These are phyloP conservation scores for Proliferodiscus dingleyae DNA, from an alignment of 2,329 filamentous ascomycete genomes.

Conservation along the genomic window DNA sequence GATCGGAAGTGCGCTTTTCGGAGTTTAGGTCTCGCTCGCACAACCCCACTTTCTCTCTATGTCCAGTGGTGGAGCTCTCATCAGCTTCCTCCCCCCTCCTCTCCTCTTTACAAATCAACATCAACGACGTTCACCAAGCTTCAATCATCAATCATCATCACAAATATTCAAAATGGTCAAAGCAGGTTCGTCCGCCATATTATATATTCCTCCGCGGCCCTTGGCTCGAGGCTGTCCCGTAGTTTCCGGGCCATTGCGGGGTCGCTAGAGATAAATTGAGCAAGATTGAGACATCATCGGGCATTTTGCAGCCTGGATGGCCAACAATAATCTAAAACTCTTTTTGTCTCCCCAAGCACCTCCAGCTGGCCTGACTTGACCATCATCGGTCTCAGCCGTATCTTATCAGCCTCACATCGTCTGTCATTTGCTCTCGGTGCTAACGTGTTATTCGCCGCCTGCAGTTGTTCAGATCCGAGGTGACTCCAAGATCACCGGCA, in stretches of 20 bases:
- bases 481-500: conserved; percentile 92
- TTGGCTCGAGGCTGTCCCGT: conserved; percentile 2
- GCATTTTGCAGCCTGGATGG: conserved; percentile 42
- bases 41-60: neutral
- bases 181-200: conserved; percentile 65
- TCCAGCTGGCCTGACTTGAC: conserved; percentile 9
- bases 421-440: neutral
- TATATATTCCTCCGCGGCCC: conserved; percentile 3
- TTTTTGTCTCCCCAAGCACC: conserved; percentile 27
- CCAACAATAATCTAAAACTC: conserved; percentile 22
- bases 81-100: neutral
- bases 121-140: neutral
- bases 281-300: conserved; percentile 42
- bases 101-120: neutral
- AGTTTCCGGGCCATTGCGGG: conserved; percentile 24
- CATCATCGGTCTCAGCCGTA: neutral
- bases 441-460: conserved; percentile 9
- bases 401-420: too few relatives aligned
- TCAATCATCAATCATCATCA: conserved; percentile 2
- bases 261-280: conserved; percentile 53
- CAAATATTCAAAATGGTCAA: conserved; percentile 86
- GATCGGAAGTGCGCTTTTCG: too few relatives aligned
- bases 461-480: conserved; percentile 94
- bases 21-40: too few relatives aligned
- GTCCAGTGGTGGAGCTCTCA: too few relatives aligned